Base-by-base conservation (phyloP, 257 asterid species). In the Dorcoceras hygrometricum region DNA sequence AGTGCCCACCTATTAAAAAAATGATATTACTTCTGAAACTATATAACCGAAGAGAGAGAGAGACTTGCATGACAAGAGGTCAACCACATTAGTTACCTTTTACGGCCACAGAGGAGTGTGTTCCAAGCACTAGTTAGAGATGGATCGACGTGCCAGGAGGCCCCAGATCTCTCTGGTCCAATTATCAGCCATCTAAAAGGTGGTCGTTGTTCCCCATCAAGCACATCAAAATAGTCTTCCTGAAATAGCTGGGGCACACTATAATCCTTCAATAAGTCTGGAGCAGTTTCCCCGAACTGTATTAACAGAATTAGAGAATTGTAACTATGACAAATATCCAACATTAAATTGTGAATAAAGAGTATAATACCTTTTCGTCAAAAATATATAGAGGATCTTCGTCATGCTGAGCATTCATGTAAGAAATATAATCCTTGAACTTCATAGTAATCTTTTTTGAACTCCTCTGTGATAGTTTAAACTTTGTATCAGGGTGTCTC, bases 71-170 rank as follows among this genome's bases (percentile, higher is more conserved):
- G 51, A 12, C 51, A 43, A 14, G 51, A 43, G 36, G 65, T 68
- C 62, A 31, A 51, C 48, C 29, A 75, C 28, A 58, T 57, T 53
- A 43, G 4, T 66, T 75, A 94, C 97, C 96, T 88, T 83, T 94
- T 94, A 68, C 96, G 89, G 67, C 97, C 99, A 81, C 81, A 87
- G n/a, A 94, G 80, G 78, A 94, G 97, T 67, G 99, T 94, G 80
- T 94, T 94, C 99, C 97, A 93, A 36, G 97, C 99, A 81, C 99
- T 94, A 68, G 99, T 94, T 71, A 94, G 95, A 73, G 89, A 92
- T 69, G 99, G 99, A 85, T 94, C 99, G 10, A 94, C 96, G 65
- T 90, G 99, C 99, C 99, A 94, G 34, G 99, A 90, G 29, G 99
- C 97, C 63, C 97, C 99, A 73, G 99, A 94, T 78, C 97, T 82